Base-by-base conservation (phyloP, 2,329 filamentous ascomycete species). In the Beauveria brongniartii region DNA sequence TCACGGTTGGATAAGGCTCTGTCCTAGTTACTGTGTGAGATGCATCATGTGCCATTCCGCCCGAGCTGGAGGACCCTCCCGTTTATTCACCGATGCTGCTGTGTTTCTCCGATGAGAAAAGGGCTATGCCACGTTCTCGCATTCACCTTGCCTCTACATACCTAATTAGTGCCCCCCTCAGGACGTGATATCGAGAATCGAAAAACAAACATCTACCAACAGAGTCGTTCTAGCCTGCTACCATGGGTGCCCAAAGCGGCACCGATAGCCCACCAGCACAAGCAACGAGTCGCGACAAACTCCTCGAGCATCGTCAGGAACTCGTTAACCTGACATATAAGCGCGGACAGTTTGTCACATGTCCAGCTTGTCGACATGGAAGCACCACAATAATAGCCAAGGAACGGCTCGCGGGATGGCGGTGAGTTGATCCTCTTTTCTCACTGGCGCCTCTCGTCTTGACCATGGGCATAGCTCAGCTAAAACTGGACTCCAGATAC, bases 321-420 rank as follows among this genome's bases (percentile, higher is more conserved):
- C 62, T 61, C 24, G 20, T 44, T 7, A 14, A 54, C 28, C 62
- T 63, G n/a, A 54, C 46, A 18, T 58, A 61, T n/a, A 63, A 63
- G 44, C 47, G 62, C 62, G 59, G 37, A 24, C 20, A 63, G 22
- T 63, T 63, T 44, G 62, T 54, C 41, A 63, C 62, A 9, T 63
- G 62, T 46, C 62, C 62, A 2, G 62, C 26, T 7, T 63, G 62
- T 43, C 62, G 58, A 6, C 62, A 63, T 51, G 62, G 58, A 6
- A 40, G 62, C 47, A 63, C 62, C 18, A 61, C 62, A 3, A n/a
- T 63, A 8, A 3, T 61, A 14, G 62, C 62, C 40, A 63, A 50
- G 16, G 62, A 63, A 20, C 50, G 62, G 14, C 58, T 63, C 4
- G n/a, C 62, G 8, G 46, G 47, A 55, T 57, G 62, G 62, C 52